Base-by-base conservation (phyloP, 768 basidiomycete genomes). In the Termitomyces eurrhizus region DNA sequence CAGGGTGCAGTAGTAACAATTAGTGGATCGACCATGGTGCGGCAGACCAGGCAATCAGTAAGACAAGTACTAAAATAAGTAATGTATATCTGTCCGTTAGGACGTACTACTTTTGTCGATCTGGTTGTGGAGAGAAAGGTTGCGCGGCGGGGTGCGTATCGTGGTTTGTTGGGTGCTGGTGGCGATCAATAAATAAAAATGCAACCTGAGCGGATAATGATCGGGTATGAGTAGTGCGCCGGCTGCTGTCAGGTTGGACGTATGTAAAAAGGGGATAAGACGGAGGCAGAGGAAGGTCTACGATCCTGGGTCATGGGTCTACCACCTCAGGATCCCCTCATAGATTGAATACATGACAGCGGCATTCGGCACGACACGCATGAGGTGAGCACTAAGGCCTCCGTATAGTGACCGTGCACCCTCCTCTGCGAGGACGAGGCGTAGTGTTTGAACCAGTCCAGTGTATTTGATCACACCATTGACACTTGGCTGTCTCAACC, bases 341-440 rank as follows among this genome's bases (percentile, higher is more conserved):
- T 98, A 98, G 69, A 97, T 94, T 62, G 87, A 87, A 76, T 89
- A 99, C 96, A 98, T 98, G 64, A 95, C 92, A 0, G 90, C 91
- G 0, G 96, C 96, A 66, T 99, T 99, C 7, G 96, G 96, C 4
- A 99, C 92, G 59, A 98, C 95, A 53, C 97, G 88, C 84, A 99
- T 89, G 59, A 99, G 80, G 72, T 98, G 97, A 0, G 97, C 95
- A 57, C 88, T 90, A 58, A 99, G 83, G 11, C 97, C 97, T 37
- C 93, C 90, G 67, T 99, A 98, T 21, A 98, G 71, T 4, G 90
- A 86, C 45, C 86, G 80, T 2, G 85, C 85, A 29, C 95, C 97
- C 70, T 99, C 97, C 71, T 99, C 97, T 4, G 84, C 85, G 44
- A 96, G 81, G 61, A 99, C 86, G 6, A 95, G 82, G 24, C 82